phyloP scores from a whole-genome alignment of 805 yeast genomes.

The Naumovozyma baii region DNA sequence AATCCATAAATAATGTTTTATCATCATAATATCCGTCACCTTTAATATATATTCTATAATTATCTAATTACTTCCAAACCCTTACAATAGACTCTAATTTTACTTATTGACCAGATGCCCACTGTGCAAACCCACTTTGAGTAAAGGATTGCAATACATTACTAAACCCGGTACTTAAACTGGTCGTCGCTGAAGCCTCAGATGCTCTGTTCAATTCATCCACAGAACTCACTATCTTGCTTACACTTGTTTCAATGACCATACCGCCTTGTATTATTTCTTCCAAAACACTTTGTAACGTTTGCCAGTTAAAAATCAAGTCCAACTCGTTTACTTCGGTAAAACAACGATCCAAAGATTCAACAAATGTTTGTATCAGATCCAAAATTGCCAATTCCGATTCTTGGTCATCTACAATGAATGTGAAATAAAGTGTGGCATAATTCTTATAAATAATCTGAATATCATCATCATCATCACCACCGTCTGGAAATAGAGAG shows the following conservation, averaged over 20 bases:
- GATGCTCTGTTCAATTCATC: conserved; percentile 40
- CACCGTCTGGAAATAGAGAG: conserved; percentile 34
- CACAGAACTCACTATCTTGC: conserved; percentile 68
- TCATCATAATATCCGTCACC: neutral
- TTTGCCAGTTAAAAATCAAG: conserved; percentile 98
- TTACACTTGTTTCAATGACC: conserved; percentile 89
- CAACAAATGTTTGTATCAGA: conserved; percentile 92
- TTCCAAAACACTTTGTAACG: conserved; percentile 77
- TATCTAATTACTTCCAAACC: no score
- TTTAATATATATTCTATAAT: neutral
- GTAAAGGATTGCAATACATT: conserved; percentile 28
- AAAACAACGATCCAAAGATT: conserved; percentile 86
- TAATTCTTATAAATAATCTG: conserved; percentile 89
- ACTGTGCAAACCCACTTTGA: conserved; percentile 27
- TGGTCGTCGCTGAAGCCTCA: conserved; percentile 15
- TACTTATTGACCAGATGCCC: conserved; percentile 28
- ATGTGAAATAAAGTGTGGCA: conserved; percentile 92
- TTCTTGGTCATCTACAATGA: conserved; percentile 92
- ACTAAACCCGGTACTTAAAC: conserved; percentile 18
- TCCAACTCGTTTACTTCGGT: conserved; percentile 92
- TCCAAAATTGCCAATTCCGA: conserved; percentile 89
- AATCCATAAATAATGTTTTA: neutral
- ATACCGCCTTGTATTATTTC: conserved; percentile 96
- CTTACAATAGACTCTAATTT: neutral
- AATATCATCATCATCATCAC: conserved; percentile 47